Evolutionary conservation across 495 filamentous ascomycete species (phyloP).

Genomic region (Daldinia decipiens): DNA sequence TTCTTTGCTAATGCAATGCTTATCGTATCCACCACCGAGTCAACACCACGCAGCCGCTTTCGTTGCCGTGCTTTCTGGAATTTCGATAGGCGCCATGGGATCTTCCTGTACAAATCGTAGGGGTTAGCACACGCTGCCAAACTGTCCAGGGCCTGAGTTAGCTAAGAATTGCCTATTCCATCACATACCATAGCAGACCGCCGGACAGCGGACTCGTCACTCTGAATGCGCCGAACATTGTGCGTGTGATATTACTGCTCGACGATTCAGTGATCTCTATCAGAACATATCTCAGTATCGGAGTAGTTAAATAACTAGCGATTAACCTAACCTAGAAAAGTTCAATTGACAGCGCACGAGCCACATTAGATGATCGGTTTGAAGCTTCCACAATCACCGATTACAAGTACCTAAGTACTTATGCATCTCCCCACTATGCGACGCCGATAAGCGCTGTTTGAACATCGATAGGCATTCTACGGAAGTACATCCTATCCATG

Average conservation of each 20-base stretch:
- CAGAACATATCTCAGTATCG: not conserved
- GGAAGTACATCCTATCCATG: not conserved
- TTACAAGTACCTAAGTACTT: slow-evolving; percentile 9
- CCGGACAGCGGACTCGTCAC: slow-evolving; percentile 77
- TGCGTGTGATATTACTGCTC: slow-evolving; percentile 32
- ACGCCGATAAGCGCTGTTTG: not conserved
- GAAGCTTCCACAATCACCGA: not conserved
- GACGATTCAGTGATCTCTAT: slow-evolving; percentile 20
- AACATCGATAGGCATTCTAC: not conserved
- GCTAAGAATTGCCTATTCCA: not conserved
- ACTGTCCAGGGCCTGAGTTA: not conserved
- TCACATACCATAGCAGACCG: slow-evolving; percentile 82
- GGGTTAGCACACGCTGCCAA: slow-evolving; percentile 14
- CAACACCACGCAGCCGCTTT: slow-evolving; percentile 84
- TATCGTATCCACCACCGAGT: slow-evolving; percentile 80
- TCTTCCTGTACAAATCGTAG: slow-evolving; percentile 75
- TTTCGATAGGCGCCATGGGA: slow-evolving; percentile 91
- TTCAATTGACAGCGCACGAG: slow-evolving; percentile 32
- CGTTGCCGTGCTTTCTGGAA: slow-evolving; percentile 92
- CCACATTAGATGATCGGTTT: slow-evolving; percentile 14
- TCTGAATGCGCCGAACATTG: slow-evolving; percentile 85
- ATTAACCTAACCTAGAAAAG: slow-evolving; percentile 35
- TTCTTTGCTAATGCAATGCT: slow-evolving; percentile 77
- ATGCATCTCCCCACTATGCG: not conserved
- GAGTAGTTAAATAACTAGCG: slow-evolving; percentile 13